Base-by-base conservation (phyloP, 225 moss, liverwort and hornwort genomes). In the Pleurozium schreberi region DNA sequence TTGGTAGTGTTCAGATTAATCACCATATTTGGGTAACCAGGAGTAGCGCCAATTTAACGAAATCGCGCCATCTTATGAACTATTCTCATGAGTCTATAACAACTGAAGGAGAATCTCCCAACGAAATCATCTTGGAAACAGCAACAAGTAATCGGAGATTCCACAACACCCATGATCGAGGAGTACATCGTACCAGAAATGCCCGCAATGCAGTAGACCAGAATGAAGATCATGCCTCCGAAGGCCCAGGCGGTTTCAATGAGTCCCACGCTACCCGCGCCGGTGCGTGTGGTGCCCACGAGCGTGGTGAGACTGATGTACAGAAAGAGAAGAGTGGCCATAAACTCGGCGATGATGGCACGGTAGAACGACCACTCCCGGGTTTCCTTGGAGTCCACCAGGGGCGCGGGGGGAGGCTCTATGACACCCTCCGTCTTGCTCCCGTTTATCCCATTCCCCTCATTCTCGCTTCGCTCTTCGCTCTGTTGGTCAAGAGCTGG, bases 121-220 rank as follows among this genome's bases (percentile, higher is more conserved):
- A 4, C 30, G 58, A 80, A 8, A 31, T 42, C 43, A 43, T 60
- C 42, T 13, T n/a, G n/a, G n/a, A 60, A 80, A 42, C 43, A 43
- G 20, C 19, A 74, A 14, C 38, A 14, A n/a, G 5, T 5, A 68
- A 34, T 9, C 33, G 6, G 15, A 36, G 47, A 73, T 73, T 60
- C 31, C 45, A 36, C 22, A 33, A 16, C 26, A 42, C 8, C 30
- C 8, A 59, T 19, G 1, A 57, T 8, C 20, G 7, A 57, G 20
- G 8, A 15, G 62, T 47, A 23, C 38, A 2, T 17, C 18, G 12
- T 18, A 93, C 93, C 92, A 92, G 93, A 93, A 66, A 92, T 31
- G 33, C 93, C 92, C 8, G 93, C 86, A 52, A 84, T 90, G 90
- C 93, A 93, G 69, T 93, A 93, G 65, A 93, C 93, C 12, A 93